phyloP scores from a whole-genome alignment of 306 rosid species.

The Hippophae gyantsensis region DNA sequence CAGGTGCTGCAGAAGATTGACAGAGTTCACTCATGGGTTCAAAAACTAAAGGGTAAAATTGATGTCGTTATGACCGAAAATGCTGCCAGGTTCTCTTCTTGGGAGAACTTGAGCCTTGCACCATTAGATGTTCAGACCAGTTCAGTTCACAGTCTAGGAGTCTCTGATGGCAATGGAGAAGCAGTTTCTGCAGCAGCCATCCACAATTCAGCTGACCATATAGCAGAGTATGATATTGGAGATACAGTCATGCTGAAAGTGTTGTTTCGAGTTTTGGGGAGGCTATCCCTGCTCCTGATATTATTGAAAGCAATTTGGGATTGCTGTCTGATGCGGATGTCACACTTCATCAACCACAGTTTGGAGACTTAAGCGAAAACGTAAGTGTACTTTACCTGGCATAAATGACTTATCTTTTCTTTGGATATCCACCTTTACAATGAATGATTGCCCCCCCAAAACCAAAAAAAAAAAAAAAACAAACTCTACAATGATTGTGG shows the following conservation, averaged over 20 bases:
- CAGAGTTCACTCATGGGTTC: constrained; percentile 51
- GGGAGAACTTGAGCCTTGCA: constrained; percentile 60
- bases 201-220: constrained; percentile 35
- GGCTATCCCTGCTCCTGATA: constrained; percentile 59
- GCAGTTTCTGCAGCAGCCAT: constrained; percentile 45
- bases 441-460: too few relatives aligned
- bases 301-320: constrained; percentile 77
- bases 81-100: constrained; percentile 59
- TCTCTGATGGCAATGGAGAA: constrained; percentile 62
- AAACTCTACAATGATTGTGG: too few relatives aligned
- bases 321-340: constrained; percentile 56
- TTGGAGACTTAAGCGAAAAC: constrained; percentile 57
- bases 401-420: background rate
- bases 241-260: constrained; percentile 59
- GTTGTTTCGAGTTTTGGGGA: constrained; percentile 68
- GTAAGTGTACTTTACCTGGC: constrained; percentile 40
- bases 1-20: constrained; percentile 68
- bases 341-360: constrained; percentile 49
- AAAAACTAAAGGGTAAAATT: constrained; percentile 53
- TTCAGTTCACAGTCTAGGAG: constrained; percentile 61
- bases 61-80: constrained; percentile 46
- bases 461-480: too few relatives aligned
- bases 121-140: constrained; percentile 60
- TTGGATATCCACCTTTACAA: background rate
- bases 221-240: constrained; percentile 47